Evolutionary conservation across 2,329 filamentous ascomycete species (phyloP).

Genomic region (Chaetomiaceae sp.): DNA sequence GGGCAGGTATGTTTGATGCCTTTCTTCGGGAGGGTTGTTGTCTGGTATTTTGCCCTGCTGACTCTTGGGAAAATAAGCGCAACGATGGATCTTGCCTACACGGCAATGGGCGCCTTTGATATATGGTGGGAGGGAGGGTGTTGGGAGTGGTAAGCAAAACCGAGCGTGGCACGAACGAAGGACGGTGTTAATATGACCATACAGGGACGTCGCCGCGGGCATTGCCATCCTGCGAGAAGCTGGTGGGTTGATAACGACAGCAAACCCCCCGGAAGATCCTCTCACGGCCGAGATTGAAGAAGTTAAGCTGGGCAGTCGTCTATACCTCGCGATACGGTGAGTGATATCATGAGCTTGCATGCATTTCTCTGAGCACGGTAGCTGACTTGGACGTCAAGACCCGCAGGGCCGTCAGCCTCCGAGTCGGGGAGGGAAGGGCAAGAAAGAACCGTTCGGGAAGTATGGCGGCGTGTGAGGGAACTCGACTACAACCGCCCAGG

Average conservation of each 20-base stretch:
- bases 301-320: slow-evolving; percentile 58
- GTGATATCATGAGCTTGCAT: slow-evolving; percentile 9
- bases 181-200: background rate
- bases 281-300: slow-evolving; percentile 53
- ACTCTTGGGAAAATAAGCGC: slow-evolving; percentile 43
- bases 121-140: slow-evolving; percentile 82
- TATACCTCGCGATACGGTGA: slow-evolving; percentile 66
- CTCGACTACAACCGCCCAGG: slow-evolving; percentile 66
- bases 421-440: slow-evolving; percentile 64
- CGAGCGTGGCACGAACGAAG: no score
- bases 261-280: slow-evolving; percentile 60
- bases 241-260: slow-evolving; percentile 67
- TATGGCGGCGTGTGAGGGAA: slow-evolving; percentile 63
- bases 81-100: slow-evolving; percentile 69
- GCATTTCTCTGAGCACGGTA: background rate
- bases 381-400: slow-evolving; percentile 37
- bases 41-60: background rate
- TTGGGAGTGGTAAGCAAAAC: slow-evolving; percentile 72
- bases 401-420: slow-evolving; percentile 55
- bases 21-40: background rate
- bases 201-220: slow-evolving; percentile 70
- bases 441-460: slow-evolving; percentile 65
- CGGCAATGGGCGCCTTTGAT: slow-evolving; percentile 69
- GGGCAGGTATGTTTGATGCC: slow-evolving; percentile 42
- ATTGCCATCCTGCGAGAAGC: slow-evolving; percentile 69